These are phyloP conservation scores for Narthecium ossifragum DNA, from an alignment of 106 monocot species.

Conservation along the genomic window DNA sequence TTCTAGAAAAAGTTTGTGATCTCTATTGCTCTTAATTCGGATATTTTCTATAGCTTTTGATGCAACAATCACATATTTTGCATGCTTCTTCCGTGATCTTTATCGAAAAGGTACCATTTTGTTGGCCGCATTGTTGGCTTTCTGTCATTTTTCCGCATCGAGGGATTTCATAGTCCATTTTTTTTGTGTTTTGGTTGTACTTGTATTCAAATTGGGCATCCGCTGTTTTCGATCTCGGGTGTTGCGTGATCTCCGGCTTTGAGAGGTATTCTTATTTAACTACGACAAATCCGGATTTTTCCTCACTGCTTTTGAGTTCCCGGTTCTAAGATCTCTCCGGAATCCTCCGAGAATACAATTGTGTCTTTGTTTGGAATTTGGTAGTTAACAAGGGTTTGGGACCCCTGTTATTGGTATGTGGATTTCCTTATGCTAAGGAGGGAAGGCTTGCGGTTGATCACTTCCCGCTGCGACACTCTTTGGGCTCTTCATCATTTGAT, in stretches of 20 bases:
- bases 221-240: neutral
- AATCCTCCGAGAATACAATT: neutral
- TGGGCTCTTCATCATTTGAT: conserved; percentile 1
- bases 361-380: neutral
- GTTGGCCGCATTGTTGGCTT: neutral
- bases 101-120: neutral
- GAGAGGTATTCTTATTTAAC: neutral
- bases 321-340: neutral
- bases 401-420: conserved; percentile 2
- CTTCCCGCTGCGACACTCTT: neutral
- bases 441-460: conserved; percentile 6
- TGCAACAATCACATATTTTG: neutral
- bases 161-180: neutral
- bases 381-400: neutral
- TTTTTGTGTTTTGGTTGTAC: neutral
- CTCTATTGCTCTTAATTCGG: neutral
- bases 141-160: neutral
- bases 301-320: no score
- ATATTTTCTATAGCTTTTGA: neutral
- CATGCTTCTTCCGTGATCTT: neutral
- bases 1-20: neutral
- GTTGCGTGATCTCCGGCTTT: neutral
- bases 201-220: neutral
- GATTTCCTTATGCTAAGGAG: conserved; percentile 18
- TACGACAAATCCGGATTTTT: no score